These are phyloP conservation scores for Pseudocercospora vitis DNA, from an alignment of 2,329 filamentous ascomycete species.

Conservation along the genomic window DNA sequence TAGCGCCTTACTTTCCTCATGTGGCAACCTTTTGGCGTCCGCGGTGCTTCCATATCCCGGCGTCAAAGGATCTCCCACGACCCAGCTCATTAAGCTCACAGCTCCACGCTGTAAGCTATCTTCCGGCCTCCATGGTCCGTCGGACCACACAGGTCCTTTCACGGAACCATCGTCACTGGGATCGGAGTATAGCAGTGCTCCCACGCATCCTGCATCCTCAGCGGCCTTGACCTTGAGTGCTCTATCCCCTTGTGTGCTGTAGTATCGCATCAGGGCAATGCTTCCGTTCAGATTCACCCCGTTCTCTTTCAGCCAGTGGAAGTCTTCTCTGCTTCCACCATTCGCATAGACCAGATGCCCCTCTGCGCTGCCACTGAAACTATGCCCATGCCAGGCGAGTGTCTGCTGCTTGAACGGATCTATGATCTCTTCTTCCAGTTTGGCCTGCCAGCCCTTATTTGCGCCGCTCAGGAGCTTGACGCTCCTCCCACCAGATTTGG, in stretches of 20 bases:
- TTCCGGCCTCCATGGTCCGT: conserved; percentile 75
- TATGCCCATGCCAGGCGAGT: conserved; percentile 82
- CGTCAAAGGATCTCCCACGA: conserved; percentile 87
- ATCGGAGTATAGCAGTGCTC: conserved; percentile 91
- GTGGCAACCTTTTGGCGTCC: conserved; percentile 64
- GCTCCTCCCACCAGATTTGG: conserved; percentile 70
- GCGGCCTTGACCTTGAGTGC: conserved; percentile 87
- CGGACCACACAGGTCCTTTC: conserved; percentile 69
- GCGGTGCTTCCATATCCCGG: conserved; percentile 78
- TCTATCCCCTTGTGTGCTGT: conserved; percentile 69
- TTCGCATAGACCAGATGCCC: conserved; percentile 91
- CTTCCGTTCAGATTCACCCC: conserved; percentile 74
- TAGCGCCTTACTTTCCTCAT: conserved; percentile 70
- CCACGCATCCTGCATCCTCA: conserved; percentile 78
- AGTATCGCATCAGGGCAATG: conserved; percentile 80
- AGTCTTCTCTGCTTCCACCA: conserved; percentile 84
- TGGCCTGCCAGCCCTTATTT: conserved; percentile 69
- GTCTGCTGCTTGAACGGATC: conserved; percentile 68
- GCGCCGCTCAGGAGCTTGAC: conserved; percentile 77
- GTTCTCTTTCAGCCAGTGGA: conserved; percentile 67
- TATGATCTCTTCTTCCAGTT: conserved; percentile 76
- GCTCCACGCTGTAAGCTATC: conserved; percentile 81
- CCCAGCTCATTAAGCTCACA: conserved; percentile 77
- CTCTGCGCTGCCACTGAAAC: conserved; percentile 78
- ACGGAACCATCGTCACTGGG: conserved; percentile 71